Conservation (phyloP, 148 eudicot genomes). For the Nepenthes gracilis region DNA sequence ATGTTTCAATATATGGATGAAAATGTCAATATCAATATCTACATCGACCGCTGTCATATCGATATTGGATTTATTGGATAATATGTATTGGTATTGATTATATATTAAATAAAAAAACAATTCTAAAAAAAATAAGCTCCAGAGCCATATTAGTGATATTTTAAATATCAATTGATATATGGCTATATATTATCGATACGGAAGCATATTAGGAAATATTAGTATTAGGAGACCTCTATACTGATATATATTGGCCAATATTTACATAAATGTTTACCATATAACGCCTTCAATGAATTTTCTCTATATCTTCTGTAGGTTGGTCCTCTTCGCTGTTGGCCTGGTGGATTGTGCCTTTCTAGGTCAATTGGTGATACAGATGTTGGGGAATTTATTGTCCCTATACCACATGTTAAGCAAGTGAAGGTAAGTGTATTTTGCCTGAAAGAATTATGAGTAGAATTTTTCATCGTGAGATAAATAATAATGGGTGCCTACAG, state of each 20-base stretch:
- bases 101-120: too few species aligned
- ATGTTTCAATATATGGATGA: background rate
- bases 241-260: too few species aligned
- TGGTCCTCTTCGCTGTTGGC: conserved; percentile 96
- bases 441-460: background rate
- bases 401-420: conserved; percentile 86
- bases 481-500: conserved; percentile 17
- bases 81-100: too few species aligned
- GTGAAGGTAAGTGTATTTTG: conserved; percentile 42
- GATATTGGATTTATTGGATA: too few species aligned
- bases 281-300: background rate
- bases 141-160: too few species aligned
- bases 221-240: too few species aligned
- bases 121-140: too few species aligned
- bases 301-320: conserved; percentile 24
- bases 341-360: conserved; percentile 94
- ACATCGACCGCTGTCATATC: too few species aligned
- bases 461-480: background rate
- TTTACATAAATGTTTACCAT: background rate
- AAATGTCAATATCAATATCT: too few species aligned
- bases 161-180: too few species aligned
- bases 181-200: too few species aligned
- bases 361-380: conserved; percentile 84
- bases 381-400: conserved; percentile 86
- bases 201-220: too few species aligned